Conservation (phyloP, 148 eudicot species). For the Cornus controversa region DNA sequence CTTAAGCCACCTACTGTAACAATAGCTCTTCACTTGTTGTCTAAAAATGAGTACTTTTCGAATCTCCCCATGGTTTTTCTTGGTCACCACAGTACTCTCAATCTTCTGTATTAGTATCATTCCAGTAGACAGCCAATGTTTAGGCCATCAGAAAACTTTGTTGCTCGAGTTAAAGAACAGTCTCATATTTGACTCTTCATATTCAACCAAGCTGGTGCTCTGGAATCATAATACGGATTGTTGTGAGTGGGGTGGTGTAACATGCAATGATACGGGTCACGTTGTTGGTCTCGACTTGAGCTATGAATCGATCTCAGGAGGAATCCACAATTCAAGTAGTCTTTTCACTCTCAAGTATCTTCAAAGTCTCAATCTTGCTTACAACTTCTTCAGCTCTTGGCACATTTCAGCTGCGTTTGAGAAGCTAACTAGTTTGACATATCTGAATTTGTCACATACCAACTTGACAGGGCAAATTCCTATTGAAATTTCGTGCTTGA, state of each 20-base stretch:
- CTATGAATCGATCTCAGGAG: conserved; percentile 17
- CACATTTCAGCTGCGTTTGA: conserved; percentile 18
- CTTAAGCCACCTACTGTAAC: too few species aligned
- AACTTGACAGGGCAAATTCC: too few species aligned
- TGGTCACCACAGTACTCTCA: conserved; percentile 6
- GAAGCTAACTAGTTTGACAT: conserved; percentile 20
- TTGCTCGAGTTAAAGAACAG: conserved; percentile 25
- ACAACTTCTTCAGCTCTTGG: conserved; percentile 6
- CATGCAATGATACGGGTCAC: conserved; percentile 25
- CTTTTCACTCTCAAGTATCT: conserved; percentile 26
- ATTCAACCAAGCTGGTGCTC: too few species aligned
- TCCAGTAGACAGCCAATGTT: conserved; percentile 17
- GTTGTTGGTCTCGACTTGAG: conserved; percentile 27
- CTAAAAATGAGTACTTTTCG: not conserved
- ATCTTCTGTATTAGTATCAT: not conserved
- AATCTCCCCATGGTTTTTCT: conserved; percentile 12
- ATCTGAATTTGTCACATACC: conserved; percentile 26
- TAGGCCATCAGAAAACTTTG: conserved; percentile 20
- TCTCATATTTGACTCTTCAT: too few species aligned
- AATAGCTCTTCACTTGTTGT: not conserved
- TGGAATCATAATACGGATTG: too few species aligned
- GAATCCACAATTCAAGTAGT: conserved; percentile 16
- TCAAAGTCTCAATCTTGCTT: conserved; percentile 27
- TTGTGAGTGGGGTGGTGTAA: conserved; percentile 35
- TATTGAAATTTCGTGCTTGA: conserved; percentile 21